These are phyloP conservation scores for Harringtonia aguacate DNA, from an alignment of 2,329 filamentous ascomycete species.

Conservation along the genomic window DNA sequence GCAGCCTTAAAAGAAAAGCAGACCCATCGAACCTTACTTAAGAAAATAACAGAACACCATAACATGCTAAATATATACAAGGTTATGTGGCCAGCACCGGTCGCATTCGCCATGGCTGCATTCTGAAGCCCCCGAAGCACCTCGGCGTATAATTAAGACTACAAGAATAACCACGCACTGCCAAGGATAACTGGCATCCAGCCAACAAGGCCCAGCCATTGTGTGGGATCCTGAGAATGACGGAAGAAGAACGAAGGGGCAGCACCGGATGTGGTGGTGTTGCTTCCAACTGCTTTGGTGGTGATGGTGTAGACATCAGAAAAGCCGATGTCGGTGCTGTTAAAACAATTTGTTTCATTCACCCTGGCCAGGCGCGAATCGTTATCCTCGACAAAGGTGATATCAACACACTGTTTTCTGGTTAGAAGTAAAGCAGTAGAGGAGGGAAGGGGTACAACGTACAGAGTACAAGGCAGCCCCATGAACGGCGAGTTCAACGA, in stretches of 20 bases:
- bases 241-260: constrained; percentile 17
- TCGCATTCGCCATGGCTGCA: not conserved
- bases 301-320: constrained; percentile 64
- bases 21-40: not conserved
- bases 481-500: constrained; percentile 74
- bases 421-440: not conserved
- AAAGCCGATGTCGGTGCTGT: constrained; percentile 69
- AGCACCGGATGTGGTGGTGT: constrained; percentile 20
- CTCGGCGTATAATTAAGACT: constrained; percentile 4
- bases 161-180: constrained; percentile 28
- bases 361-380: constrained; percentile 59
- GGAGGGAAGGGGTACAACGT: constrained; percentile 19
- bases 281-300: constrained; percentile 23
- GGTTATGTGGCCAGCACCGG: not conserved
- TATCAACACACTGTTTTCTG: constrained; percentile 82
- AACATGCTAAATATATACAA: constrained; percentile 3
- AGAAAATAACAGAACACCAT: not conserved
- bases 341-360: constrained; percentile 78
- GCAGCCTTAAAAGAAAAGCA: no score
- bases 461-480: constrained; percentile 77
- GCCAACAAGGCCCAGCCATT: not conserved
- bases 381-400: constrained; percentile 74
- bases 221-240: constrained; percentile 1
- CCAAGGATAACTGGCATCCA: constrained; percentile 26
- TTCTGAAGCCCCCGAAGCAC: not conserved